Evolutionary conservation across 352 stramenopile species (phyloP).

Genomic region (Globisporangium takayamanum): DNA sequence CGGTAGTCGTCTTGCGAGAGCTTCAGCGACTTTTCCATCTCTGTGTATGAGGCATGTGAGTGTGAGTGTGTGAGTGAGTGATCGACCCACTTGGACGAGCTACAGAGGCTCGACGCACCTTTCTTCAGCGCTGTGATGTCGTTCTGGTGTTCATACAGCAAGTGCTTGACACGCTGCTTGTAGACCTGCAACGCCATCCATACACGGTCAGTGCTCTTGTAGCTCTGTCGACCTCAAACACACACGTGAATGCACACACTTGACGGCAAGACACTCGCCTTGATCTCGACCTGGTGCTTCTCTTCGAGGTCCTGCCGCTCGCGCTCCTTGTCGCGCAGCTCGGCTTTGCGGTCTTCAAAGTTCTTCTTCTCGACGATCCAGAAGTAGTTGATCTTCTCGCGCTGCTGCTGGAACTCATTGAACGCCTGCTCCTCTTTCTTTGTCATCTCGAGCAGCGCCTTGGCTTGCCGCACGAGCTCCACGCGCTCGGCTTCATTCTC

Average conservation of each 20-base stretch:
- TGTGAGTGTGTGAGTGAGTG: neutral
- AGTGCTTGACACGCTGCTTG: constrained; percentile 95
- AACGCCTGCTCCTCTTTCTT: constrained; percentile 90
- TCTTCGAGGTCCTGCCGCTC: constrained; percentile 94
- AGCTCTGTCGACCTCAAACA: neutral
- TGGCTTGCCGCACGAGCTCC: constrained; percentile 72
- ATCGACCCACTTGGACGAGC: neutral
- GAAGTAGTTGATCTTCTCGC: constrained; percentile 96
- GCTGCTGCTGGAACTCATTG: constrained; percentile 94
- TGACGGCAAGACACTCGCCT: constrained; percentile 26
- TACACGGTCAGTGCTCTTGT: neutral
- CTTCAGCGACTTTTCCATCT: constrained; percentile 87
- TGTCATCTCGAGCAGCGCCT: constrained; percentile 67
- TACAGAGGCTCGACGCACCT: constrained; percentile 15
- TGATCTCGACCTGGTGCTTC: constrained; percentile 94
- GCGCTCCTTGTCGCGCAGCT: constrained; percentile 92
- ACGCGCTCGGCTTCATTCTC: constrained; percentile 66
- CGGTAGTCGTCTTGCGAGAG: constrained; percentile 89
- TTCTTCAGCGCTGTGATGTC: constrained; percentile 89
- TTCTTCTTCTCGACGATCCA: constrained; percentile 97
- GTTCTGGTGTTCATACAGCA: constrained; percentile 94
- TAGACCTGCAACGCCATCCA: constrained; percentile 55
- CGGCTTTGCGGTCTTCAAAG: constrained; percentile 89
- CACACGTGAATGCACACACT: neutral
- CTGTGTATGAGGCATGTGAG: constrained; percentile 11